A percentile compares a stretch with the other conserved stretches of the same genome.
Evolutionary conservation across 148 eudicot species (phyloP).

Genomic region (Chenopodium suecicum): DNA sequence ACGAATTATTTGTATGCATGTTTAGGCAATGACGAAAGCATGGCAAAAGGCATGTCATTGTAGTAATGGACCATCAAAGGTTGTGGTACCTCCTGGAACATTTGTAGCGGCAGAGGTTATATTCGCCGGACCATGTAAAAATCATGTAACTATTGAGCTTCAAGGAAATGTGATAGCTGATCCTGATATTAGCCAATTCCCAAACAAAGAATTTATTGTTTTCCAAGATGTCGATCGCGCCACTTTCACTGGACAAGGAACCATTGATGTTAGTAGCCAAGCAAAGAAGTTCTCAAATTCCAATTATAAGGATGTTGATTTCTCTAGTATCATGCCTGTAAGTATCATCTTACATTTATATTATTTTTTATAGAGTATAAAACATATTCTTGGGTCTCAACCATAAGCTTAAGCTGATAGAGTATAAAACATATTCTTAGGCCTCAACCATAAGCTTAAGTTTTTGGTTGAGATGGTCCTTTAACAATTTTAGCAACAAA

Average conservation of each 20-base stretch:
- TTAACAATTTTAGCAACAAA: no score
- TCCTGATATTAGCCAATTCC: slow-evolving; percentile 18
- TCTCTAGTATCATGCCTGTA: slow-evolving; percentile 24
- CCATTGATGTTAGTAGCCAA: slow-evolving; percentile 9
- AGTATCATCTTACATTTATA: neutral
- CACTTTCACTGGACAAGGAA: slow-evolving; percentile 25
- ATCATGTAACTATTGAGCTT: slow-evolving; percentile 35
- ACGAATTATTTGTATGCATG: neutral
- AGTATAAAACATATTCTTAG: no score
- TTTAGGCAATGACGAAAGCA: slow-evolving; percentile 46
- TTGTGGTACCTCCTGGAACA: slow-evolving; percentile 50
- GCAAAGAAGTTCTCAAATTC: neutral
- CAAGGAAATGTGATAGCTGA: slow-evolving; percentile 37
- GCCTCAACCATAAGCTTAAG: no score
- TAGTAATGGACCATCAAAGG: slow-evolving; percentile 32
- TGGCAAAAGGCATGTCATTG: slow-evolving; percentile 57
- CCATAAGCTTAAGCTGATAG: no score
- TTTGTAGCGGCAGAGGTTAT: slow-evolving; percentile 37
- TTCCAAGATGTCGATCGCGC: slow-evolving; percentile 23
- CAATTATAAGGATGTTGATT: neutral
- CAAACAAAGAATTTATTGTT: slow-evolving; percentile 14
- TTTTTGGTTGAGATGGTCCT: no score
- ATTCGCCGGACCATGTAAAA: slow-evolving; percentile 58
- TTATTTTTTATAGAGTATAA: no score
- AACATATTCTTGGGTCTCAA: no score